Conservation (phyloP, 441 rosid species). For the Euphorbia schlechtendalii region DNA sequence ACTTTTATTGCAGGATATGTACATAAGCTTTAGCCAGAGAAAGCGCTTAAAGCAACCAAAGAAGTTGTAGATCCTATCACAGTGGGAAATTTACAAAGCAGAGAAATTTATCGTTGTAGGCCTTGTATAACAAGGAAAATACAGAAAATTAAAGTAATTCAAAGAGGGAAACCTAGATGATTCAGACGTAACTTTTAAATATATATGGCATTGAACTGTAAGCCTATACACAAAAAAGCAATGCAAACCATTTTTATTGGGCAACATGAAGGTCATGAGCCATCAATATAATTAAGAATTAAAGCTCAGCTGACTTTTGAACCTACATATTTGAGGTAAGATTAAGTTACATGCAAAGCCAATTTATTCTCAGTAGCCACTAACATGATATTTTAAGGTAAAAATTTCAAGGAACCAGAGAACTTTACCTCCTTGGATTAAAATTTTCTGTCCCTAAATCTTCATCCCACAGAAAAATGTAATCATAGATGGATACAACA, state of each 20-base stretch:
- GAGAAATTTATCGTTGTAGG: not conserved
- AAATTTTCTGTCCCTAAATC: conserved; percentile 84
- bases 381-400: too few relatives aligned
- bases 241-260: not conserved
- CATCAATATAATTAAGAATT: not conserved
- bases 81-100: too few relatives aligned
- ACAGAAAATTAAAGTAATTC: not conserved
- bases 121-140: not conserved
- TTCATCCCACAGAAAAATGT: conserved; percentile 93
- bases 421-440: conserved; percentile 57
- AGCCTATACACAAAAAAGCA: not conserved
- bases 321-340: not conserved
- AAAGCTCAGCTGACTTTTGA: not conserved
- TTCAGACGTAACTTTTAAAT: not conserved
- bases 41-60: too few relatives aligned
- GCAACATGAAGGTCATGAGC: not conserved
- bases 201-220: not conserved
- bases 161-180: not conserved
- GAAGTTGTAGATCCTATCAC: too few relatives aligned
- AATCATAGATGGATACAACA: conserved; percentile 70
- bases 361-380: too few relatives aligned
- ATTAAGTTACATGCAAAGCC: too few relatives aligned
- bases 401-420: too few relatives aligned
- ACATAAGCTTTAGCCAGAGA: too few relatives aligned
- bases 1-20: too few relatives aligned